These are phyloP conservation scores for Oryza glumipatula DNA, from an alignment of 176 grass and related monocot genomes.

Conservation along the genomic window DNA sequence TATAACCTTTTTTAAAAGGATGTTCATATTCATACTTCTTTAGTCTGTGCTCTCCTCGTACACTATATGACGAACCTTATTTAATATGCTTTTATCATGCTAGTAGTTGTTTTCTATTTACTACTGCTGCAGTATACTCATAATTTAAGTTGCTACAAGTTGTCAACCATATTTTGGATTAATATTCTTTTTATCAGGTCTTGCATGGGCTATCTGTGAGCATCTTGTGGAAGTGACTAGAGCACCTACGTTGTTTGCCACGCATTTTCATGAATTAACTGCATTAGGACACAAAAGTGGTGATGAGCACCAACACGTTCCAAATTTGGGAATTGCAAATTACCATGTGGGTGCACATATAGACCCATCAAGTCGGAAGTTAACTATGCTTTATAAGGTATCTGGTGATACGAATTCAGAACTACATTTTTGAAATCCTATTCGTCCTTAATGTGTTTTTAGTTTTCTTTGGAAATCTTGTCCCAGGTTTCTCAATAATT, in stretches of 20 bases:
- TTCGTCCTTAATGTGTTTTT: neutral
- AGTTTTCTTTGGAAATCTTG: neutral
- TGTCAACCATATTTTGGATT: conserved; percentile 32
- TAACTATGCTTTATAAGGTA: conserved; percentile 99
- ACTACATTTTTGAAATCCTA: conserved; percentile 7
- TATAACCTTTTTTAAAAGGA: conserved; percentile 1
- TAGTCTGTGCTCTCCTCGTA: neutral
- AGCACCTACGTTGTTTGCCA: conserved; percentile 93
- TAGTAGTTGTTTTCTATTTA: conserved; percentile 7
- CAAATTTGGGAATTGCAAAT: conserved; percentile 78
- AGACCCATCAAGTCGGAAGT: conserved; percentile 84
- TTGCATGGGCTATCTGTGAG: conserved; percentile 99
- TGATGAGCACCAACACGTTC: conserved; percentile 40
- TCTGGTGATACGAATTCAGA: conserved; percentile 16
- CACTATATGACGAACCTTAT: conserved; percentile 13
- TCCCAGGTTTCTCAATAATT: neutral
- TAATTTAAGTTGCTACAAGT: conserved; percentile 33
- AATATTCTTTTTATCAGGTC: conserved; percentile 55
- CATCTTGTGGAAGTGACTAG: conserved; percentile 92
- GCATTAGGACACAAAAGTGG: conserved; percentile 66
- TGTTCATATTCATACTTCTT: neutral
- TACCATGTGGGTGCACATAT: conserved; percentile 99
- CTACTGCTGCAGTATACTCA: conserved; percentile 21
- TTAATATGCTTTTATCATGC: conserved; percentile 18
- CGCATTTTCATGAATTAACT: conserved; percentile 98